Evolutionary conservation across 108 stramenopile genomes (phyloP).

Genomic region (Asterionellopsis glacialis): DNA sequence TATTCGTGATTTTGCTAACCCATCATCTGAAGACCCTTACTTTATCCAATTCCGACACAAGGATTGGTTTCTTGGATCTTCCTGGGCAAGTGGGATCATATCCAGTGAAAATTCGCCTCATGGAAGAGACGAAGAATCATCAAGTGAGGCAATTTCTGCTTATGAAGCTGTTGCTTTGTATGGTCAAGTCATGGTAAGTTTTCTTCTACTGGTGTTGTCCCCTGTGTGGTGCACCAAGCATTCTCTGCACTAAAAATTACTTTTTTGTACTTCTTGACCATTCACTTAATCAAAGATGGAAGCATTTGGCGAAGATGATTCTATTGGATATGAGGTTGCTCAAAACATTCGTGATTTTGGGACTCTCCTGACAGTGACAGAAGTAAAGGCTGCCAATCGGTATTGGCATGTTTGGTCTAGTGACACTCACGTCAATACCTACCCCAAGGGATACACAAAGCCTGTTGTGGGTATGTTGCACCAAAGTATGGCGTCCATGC

Average conservation of each 20-base stretch:
- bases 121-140: constrained; percentile 93
- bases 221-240: too few species aligned
- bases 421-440: constrained; percentile 26
- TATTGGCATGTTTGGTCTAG: constrained; percentile 85
- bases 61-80: constrained; percentile 81
- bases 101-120: constrained; percentile 32
- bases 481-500: constrained; percentile 60
- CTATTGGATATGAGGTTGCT: constrained; percentile 31
- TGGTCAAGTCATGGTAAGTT: constrained; percentile 64
- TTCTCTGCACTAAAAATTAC: too few species aligned
- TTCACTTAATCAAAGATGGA: too few species aligned
- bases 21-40: constrained; percentile 62
- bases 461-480: constrained; percentile 78
- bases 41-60: constrained; percentile 86
- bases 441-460: constrained; percentile 45
- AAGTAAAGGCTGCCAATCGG: constrained; percentile 65
- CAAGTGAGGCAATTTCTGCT: constrained; percentile 89
- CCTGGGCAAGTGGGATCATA: constrained; percentile 86
- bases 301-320: constrained; percentile 11
- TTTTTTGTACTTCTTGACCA: too few species aligned
- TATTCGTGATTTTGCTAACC: constrained; percentile 89
- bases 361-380: constrained; percentile 69
- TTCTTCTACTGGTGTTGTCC: too few species aligned
- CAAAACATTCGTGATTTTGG: constrained; percentile 63
- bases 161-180: constrained; percentile 91